Evolutionary conservation across 352 stramenopile genomes (phyloP), one percentile per base, ranked within the genome.

Genomic region (Phytophthora idaei): DNA sequence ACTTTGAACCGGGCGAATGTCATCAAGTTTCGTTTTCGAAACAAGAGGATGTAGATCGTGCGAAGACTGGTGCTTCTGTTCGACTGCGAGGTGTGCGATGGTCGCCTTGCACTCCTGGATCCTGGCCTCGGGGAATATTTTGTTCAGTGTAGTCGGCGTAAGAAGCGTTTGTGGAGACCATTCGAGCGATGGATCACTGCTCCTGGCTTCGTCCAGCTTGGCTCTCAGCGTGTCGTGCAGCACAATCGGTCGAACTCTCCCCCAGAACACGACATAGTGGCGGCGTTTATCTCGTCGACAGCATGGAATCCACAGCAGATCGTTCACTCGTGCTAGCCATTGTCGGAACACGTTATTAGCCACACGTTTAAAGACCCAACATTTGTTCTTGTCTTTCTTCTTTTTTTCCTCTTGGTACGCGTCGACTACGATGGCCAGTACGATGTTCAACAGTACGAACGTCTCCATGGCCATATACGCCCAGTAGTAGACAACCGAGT

Each of bases 371-470:
- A 74, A 74, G 6, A 71, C 55, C 67, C 61, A 74, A 31, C 67
- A 74, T 21, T 67, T 82, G 55, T 63, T 71, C 15, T 63, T 71
- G 32, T 64, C 72, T 8, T 71, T 71, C 7, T 74, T 73, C 17
- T 46, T 70, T 41, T 83, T 70, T 14, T 77, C 80, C 32, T 84
- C 67, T 8, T 69, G 64, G 51, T 88, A 92, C 9, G 81, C 72
- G 31, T 89, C 79, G 12, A 92, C 68, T 1, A 92, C 79, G 46
- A 92, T 90, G n/a, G 81, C 83, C 9, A 92, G 74, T 63, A 90
- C 83, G 62, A 92, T 90, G 48, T 88, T 92, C 60, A 92, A 71
- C 28, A 92, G 69, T 28, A 90, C 70, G 47, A 92, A 81, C 21
- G 73, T 83, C 63, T 87, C 76, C 31, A 89, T 69, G 14, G 88